Percentiles rank a stretch among this genome's conserved stretches.
phyloP scores from a whole-genome alignment of 805 yeast genomes.

The Kuraishia molischiana region DNA sequence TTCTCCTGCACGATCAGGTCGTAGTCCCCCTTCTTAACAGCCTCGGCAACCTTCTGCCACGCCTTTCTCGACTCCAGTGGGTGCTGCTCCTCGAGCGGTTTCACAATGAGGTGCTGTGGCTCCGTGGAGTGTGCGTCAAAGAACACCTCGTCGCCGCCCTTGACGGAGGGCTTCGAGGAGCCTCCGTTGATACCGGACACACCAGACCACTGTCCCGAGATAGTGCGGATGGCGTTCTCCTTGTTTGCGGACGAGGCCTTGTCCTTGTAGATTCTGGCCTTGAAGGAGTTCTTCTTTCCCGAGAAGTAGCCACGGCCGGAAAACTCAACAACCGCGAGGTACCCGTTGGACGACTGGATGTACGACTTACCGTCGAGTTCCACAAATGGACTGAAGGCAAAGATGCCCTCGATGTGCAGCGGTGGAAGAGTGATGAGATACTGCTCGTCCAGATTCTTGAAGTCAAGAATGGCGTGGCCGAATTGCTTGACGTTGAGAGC shows the following conservation, averaged over 20 bases:
- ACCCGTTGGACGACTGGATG: constrained; percentile 78
- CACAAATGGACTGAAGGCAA: constrained; percentile 87
- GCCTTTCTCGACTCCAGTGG: constrained; percentile 80
- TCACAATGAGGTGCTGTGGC: constrained; percentile 56
- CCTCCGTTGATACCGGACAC: constrained; percentile 57
- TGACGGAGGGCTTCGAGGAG: constrained; percentile 27
- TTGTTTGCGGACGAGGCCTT: constrained; percentile 35
- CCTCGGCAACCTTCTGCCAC: constrained; percentile 85
- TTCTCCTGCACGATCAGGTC: constrained; percentile 69
- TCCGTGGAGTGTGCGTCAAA: constrained; percentile 47
- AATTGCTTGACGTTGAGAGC: constrained; percentile 81
- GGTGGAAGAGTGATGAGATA: constrained; percentile 88
- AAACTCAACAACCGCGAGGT: constrained; percentile 62
- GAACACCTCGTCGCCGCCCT: constrained; percentile 37
- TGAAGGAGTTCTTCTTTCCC: constrained; percentile 90
- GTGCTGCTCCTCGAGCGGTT: constrained; percentile 76
- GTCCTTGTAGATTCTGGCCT: constrained; percentile 67
- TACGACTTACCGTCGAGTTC: constrained; percentile 86
- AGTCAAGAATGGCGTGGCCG: constrained; percentile 79
- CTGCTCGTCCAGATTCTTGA: constrained; percentile 49
- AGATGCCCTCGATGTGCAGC: constrained; percentile 86
- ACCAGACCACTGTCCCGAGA: constrained; percentile 91
- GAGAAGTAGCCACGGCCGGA: constrained; percentile 91
- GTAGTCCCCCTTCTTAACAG: constrained; percentile 67
- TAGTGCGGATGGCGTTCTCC: constrained; percentile 64